Evolutionary conservation across 148 eudicot genomes (phyloP), one percentile per base, ranked within the genome.

Genomic region (Rhododendron vialii): DNA sequence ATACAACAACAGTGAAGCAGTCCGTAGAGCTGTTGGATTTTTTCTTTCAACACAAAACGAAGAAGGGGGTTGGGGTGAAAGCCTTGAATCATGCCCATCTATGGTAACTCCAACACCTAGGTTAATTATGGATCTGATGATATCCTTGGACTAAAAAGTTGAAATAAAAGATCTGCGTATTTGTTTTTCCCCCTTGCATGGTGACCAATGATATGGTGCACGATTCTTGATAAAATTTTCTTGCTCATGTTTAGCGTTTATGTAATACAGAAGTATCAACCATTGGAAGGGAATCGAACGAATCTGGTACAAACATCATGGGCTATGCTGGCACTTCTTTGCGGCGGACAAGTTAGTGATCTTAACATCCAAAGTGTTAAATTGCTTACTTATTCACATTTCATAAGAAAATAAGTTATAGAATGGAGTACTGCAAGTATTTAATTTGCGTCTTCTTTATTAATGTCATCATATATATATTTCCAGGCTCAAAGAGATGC

Each of bases 51-150:
- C 18, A 48, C 90, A 92, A 86, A 90, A 90, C 41, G 89, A 88
- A 67, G 93, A 92, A 24, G 93, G 93, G 55, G 93, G 93, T 59
- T 92, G 93, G 93, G 93, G 93, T 57, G 93, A 91, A 83, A 85
- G 91, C 75, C 85, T 82, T 38, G 86, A 89, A 73, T 91, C 93
- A 13, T 91, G 90, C 86, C 93, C 93, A 5, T 85, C 86, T 36
- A 87, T 87, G 89, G 91, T 91, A 81, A 59, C 12, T 67, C 43
- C 45, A 22, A 38, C 28, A n/a, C 20, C 1, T 7, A 48, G 2
- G 12, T 48, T 48, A 45, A 5, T 45, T 45, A 48, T 48, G 51
- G 13, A 48, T 82, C 26, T 12, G n/a, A 43, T 26, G 22, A 61
- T 61, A 61, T 61, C 7, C 51, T 63, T 61, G 50, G 10, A 3